These are phyloP conservation scores for Thielaviopsis musarum DNA, from an alignment of 2,329 filamentous ascomycete genomes.

Conservation along the genomic window DNA sequence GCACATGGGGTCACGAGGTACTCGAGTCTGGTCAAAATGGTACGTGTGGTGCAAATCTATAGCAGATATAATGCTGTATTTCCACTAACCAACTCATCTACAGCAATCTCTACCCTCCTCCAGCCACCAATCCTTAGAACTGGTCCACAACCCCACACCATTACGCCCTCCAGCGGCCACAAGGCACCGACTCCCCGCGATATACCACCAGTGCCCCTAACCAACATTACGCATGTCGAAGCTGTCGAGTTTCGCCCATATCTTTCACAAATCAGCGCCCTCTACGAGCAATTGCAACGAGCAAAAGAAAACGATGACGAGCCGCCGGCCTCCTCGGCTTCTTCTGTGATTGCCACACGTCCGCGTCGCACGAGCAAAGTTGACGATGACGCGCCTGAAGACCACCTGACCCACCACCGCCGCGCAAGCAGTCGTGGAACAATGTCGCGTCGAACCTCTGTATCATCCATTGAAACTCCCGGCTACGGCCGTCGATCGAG, in stretches of 20 bases:
- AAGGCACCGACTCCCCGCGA: constrained; percentile 73
- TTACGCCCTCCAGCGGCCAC: constrained; percentile 53
- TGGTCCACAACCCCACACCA: constrained; percentile 64
- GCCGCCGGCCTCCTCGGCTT: constrained; percentile 17
- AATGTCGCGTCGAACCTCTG: constrained; percentile 24
- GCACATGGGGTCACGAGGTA: constrained; percentile 36
- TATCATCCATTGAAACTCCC: constrained; percentile 23
- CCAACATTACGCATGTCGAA: constrained; percentile 73
- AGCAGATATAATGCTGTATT: neutral
- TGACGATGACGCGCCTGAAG: neutral
- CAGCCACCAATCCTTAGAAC: constrained; percentile 82
- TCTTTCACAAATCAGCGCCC: constrained; percentile 62
- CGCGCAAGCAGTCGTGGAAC: constrained; percentile 28
- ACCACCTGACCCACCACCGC: constrained; percentile 23
- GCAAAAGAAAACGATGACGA: constrained; percentile 65
- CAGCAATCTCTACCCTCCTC: constrained; percentile 84
- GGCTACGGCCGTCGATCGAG: constrained; percentile 6
- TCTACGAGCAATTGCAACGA: constrained; percentile 80
- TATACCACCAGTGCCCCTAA: constrained; percentile 82
- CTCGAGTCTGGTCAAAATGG: constrained; percentile 73
- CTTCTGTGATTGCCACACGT: neutral
- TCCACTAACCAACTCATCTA: neutral
- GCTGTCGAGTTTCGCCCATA: constrained; percentile 69
- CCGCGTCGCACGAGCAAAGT: neutral
- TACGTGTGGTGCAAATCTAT: constrained; percentile 21